Base-by-base conservation (phyloP, 257 asterid species). In the Przewalskia tangutica region DNA sequence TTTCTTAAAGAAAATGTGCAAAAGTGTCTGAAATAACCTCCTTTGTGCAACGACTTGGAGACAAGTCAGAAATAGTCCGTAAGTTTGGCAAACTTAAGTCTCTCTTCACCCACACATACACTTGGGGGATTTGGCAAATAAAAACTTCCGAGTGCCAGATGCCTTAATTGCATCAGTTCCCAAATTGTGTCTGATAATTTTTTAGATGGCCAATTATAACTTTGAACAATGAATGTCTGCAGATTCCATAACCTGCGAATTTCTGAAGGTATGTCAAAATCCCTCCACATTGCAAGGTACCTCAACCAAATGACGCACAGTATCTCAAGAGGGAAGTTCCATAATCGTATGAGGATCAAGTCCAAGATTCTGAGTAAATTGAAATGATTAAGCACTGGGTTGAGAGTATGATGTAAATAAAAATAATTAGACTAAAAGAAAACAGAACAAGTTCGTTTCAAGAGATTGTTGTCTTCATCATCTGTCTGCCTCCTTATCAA, bases 291-390 rank as follows among this genome's bases (percentile, higher is more conserved):
- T 55, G 40, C 40, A 1, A 55, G 20, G 62, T 55, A 16, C 62
- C 62, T 55, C 23, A 55, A 55, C 62, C 62, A 55, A 55, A 55
- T 55, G 23, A 55, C 20, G 62, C 9, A 16, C 16, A 17, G 23
- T 55, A 55, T 55, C 8, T 55, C 20, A 13, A 6, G 8, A 55
- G 62, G 62, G 23, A 55, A 55, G 16, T 7, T 65, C 4, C 58
- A 51, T 9, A 83, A 4, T 0, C 12, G 23, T 78, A 83, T 55
- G 38, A 17, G 2, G 18, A 68, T 36, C 66, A 83, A 44, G 9
- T 83, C 85, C 27, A 83, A 44, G 14, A 78, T 59, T 64, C 80
- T 64, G 11, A 77, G 80, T 53, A 83, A 50, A n/a, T 36, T 77
- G 20, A 73, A 83, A 7, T 51, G 66, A 4, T 11, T 7, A 55